A percentile compares a stretch with the other conserved stretches of the same genome.
These are phyloP conservation scores for Daldinia vernicosa DNA, from an alignment of 495 filamentous ascomycete genomes.

Conservation along the genomic window DNA sequence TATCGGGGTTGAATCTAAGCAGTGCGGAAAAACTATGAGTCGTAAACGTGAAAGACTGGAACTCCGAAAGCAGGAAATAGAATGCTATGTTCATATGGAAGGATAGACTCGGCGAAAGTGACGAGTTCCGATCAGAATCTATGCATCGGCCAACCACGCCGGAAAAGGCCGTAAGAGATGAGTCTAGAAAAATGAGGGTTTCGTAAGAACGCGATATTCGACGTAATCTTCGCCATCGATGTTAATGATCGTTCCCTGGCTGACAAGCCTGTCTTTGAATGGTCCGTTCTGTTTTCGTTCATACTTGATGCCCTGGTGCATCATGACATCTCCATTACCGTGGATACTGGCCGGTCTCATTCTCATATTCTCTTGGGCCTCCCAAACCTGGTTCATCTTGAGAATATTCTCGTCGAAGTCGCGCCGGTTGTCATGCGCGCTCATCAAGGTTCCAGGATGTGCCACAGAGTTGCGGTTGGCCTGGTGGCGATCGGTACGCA, in stretches of 20 bases:
- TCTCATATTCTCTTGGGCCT: slow-evolving; percentile 54
- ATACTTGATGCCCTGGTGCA: slow-evolving; percentile 62
- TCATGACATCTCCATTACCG: slow-evolving; percentile 57
- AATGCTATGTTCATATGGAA: not conserved
- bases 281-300: slow-evolving; percentile 62
- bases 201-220: slow-evolving; percentile 64
- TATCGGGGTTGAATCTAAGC: not conserved
- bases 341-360: slow-evolving; percentile 33
- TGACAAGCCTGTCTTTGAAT: slow-evolving; percentile 62
- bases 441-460: slow-evolving; percentile 13
- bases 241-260: slow-evolving; percentile 59
- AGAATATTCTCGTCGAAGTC: slow-evolving; percentile 54
- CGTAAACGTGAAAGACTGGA: not conserved
- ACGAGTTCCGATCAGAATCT: not conserved
- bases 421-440: slow-evolving; percentile 38
- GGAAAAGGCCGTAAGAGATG: not conserved
- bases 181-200: slow-evolving; percentile 59
- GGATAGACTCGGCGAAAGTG: not conserved
- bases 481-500: slow-evolving; percentile 50
- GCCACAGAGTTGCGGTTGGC: slow-evolving; percentile 43
- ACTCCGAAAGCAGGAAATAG: not conserved
- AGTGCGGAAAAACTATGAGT: not conserved
- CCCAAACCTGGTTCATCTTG: slow-evolving; percentile 59
- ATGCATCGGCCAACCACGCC: not conserved
- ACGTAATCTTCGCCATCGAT: slow-evolving; percentile 68